Base-by-base conservation (phyloP, 805 yeast genomes). In the Myxozyma nipponensis region DNA sequence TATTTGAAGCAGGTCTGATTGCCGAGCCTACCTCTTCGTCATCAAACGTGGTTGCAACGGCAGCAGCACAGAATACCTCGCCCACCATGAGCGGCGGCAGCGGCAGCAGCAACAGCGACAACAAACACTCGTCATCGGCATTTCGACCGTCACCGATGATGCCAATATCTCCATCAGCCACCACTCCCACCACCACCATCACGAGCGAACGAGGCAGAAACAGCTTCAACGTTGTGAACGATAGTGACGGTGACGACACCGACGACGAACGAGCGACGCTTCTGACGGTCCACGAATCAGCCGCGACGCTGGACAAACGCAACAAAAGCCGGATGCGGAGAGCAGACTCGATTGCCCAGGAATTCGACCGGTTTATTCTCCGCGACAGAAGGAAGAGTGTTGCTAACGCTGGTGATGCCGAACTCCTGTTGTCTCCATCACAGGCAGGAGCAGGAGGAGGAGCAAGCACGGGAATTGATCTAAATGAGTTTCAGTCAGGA, bases 251-350 rank as follows among this genome's bases (percentile, higher is more conserved):
- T 28, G 47, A 41, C 49, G 43, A 39, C 32, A 19, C n/a, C 26
- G 22, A 35, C n/a, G 42, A 34, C 10, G 44, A 36, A 4, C 46
- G 38, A 23, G 41, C 34, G 32, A 38, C 19, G 15, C 17, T 23
- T n/a, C 25, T 18, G 39, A 4, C 24, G 19, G 9, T 17, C 15
- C 35, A 44, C 26, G 47, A 36, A 1, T 41, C 34, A 34, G 21
- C 41, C 32, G 39, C 2, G 39, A 38, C 37, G 6, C 42, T 47
- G n/a, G 52, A 48, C 38, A 37, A 38, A 39, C 43, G 47, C 23
- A 43, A 48, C 18, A 48, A 42, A 39, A 40, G 34, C 26, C 52
- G 52, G 15, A 32, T 32, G 35, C 43, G 52, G 4, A 41, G 47
- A 17, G 30, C 43, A 3, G 52, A 43, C 4, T 28, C 32, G 7